Base-by-base conservation (phyloP, 108 stramenopile genomes). In the Skeletonema potamos region DNA sequence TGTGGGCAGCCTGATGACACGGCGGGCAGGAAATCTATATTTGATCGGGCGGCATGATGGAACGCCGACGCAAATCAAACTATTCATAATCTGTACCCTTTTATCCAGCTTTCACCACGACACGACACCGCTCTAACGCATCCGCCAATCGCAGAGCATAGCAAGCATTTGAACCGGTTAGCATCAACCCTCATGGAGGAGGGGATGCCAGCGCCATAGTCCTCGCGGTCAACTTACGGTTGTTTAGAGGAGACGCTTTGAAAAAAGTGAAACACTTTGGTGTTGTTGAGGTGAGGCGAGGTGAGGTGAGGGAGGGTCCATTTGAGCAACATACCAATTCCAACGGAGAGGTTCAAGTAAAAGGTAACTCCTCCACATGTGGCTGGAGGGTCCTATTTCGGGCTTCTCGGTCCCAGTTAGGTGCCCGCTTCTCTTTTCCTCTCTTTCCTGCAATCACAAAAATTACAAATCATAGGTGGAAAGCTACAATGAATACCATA, bases 171-270 rank as follows among this genome's bases (percentile, higher is more conserved):
- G 6, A 64, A 78, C 77, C 77, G 77, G 59, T 71, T 78, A 54
- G 77, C 51, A 71, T 78, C 77, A 56, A 66, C 61, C 76, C 68
- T 28, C 29, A 15, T 46, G 56, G 8, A 22, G 27, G 71, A 68
- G 62, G 71, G 72, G 70, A 79, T 17, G 44, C 78, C 78, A 57
- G 78, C 78, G 78, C 72, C 78, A 79, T 79, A 57, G 78, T 79
- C 78, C 78, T 79, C 72, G 78, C 78, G 78, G 78, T 79, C 78
- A 79, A 79, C 78, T 79, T 72, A 72, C 71, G 62, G 72, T 79
- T 79, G 72, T 79, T 79, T 79, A 67, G 72, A 79, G 78, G 78
- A 79, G 63, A 79, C 78, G 78, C 78, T 8, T n/a, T n/a, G n/a
- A 28, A 60, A 28, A 58, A 62, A 17, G 46, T 51, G 41, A 10